Percentiles rank a stretch among this genome's conserved stretches.
Conservation (phyloP, 768 basidiomycete species). For the Obba rivulosa region DNA sequence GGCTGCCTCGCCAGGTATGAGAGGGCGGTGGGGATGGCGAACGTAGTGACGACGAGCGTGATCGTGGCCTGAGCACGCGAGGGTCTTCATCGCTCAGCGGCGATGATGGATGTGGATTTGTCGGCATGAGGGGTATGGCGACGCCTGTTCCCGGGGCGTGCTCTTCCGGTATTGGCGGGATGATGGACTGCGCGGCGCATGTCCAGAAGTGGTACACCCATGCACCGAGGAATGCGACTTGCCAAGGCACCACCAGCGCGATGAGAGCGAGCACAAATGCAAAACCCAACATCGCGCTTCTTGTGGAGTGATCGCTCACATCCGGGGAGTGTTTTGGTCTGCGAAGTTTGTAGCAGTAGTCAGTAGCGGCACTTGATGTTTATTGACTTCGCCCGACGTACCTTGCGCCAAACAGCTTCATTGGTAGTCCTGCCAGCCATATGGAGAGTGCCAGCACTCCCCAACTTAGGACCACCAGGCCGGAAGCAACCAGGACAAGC, state of each 20-base stretch:
- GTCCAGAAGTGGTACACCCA: constrained; percentile 75
- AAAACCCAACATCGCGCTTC: constrained; percentile 54
- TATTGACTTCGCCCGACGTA: constrained; percentile 4
- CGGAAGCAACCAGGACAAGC: constrained; percentile 54
- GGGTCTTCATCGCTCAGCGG: constrained; percentile 1
- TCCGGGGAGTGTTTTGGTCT: constrained; percentile 11
- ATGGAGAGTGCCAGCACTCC: constrained; percentile 44
- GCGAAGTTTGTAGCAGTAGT: neutral
- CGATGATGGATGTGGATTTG: neutral
- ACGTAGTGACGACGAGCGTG: neutral
- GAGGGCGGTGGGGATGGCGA: neutral
- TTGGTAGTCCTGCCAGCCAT: constrained; percentile 33
- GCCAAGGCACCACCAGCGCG: constrained; percentile 80
- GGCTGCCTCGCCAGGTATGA: no score
- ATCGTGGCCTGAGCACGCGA: neutral
- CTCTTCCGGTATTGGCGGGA: neutral
- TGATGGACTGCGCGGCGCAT: constrained; percentile 33
- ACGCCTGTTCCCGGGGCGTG: neutral
- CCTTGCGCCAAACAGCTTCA: constrained; percentile 14
- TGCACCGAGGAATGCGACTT: constrained; percentile 82
- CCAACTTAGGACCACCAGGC: constrained; percentile 61
- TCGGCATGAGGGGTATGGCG: neutral
- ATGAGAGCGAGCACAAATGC: constrained; percentile 57
- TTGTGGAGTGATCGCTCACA: constrained; percentile 27
- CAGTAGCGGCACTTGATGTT: neutral